Conservation (phyloP, 169 alveolate species). For the Perkinsus marinus region DNA sequence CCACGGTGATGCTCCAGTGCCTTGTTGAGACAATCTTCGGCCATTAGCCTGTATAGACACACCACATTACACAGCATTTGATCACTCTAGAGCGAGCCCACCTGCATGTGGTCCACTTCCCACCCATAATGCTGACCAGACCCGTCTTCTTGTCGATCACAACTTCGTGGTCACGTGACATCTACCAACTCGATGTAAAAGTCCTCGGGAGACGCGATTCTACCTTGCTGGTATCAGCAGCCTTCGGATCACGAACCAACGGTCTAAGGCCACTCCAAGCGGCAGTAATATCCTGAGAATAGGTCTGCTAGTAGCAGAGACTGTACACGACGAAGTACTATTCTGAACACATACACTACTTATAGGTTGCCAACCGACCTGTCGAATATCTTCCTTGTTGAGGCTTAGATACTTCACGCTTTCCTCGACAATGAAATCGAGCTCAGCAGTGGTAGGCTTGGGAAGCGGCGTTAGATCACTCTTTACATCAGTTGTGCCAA, state of each 20-base stretch:
- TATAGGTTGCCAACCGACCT: neutral
- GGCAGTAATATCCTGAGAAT: slow-evolving; percentile 29
- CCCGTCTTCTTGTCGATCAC: slow-evolving; percentile 57
- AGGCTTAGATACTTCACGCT: slow-evolving; percentile 41
- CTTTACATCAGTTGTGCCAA: slow-evolving; percentile 76
- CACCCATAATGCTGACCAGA: slow-evolving; percentile 76
- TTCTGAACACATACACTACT: too few species aligned
- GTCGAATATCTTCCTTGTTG: slow-evolving; percentile 23
- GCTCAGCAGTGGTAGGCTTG: slow-evolving; percentile 42
- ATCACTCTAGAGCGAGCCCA: neutral
- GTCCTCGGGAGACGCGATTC: neutral
- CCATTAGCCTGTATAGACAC: slow-evolving; percentile 68
- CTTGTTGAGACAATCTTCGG: slow-evolving; percentile 58
- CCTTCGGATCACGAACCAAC: slow-evolving; percentile 31
- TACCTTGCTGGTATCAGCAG: neutral
- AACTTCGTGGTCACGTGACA: slow-evolving; percentile 75
- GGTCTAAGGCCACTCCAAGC: slow-evolving; percentile 68
- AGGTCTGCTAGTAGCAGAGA: too few species aligned
- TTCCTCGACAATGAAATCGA: slow-evolving; percentile 59
- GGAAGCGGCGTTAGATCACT: slow-evolving; percentile 48
- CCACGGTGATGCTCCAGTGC: slow-evolving; percentile 23
- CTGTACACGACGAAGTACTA: too few species aligned
- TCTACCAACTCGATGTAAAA: neutral
- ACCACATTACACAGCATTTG: neutral
- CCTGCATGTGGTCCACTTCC: slow-evolving; percentile 87